Evolutionary conservation across 306 rosid genomes (phyloP), one percentile per base, ranked within the genome.

Genomic region (Betula pendula): DNA sequence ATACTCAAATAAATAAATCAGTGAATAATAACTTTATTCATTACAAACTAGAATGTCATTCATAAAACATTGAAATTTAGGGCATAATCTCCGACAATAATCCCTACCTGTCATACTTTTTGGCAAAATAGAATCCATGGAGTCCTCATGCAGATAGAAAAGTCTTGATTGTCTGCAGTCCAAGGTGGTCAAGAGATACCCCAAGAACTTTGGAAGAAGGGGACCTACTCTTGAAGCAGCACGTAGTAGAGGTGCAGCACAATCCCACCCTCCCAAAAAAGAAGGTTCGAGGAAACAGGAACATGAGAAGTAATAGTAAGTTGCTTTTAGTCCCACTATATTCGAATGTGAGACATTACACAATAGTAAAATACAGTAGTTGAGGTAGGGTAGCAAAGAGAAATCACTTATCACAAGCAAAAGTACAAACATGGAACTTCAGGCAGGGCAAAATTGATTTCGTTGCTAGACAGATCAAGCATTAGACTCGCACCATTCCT

Each of bases 401-500:
- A 14, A 10, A 60, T 29, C 42, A 29, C 43, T 15, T 27, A 27
- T 13, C 42, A 13, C 67, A 65, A 73, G 52, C 71, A 63, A 42
- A 52, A 59, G 38, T 45, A 42, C 67, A 72, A 12, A 49, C 67
- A 13, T 72, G 59, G 6, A 75, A 70, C 52, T 73, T 60, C 40
- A 70, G 56, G 40, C 63, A 71, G 5, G 74, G 43, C 52, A 56
- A 75, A 55, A 68, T 35, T 14, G 60, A 27, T 56, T 68, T 74
- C n/a, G 66, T 38, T 72, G n/a, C 74, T 68, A 83, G 68, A 29
- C 20, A 52, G 40, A 71, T 91, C 84, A 84, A 75, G 74, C 89
- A 38, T 84, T 75, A 13, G 55, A 78, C 73, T 87, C 71, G 22
- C 78, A 65, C 97, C 98, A 94, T 79, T 94, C 85, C 68, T 75